These are phyloP conservation scores for Beauveria caledonica DNA, from an alignment of 2,329 filamentous ascomycete species.

Conservation along the genomic window DNA sequence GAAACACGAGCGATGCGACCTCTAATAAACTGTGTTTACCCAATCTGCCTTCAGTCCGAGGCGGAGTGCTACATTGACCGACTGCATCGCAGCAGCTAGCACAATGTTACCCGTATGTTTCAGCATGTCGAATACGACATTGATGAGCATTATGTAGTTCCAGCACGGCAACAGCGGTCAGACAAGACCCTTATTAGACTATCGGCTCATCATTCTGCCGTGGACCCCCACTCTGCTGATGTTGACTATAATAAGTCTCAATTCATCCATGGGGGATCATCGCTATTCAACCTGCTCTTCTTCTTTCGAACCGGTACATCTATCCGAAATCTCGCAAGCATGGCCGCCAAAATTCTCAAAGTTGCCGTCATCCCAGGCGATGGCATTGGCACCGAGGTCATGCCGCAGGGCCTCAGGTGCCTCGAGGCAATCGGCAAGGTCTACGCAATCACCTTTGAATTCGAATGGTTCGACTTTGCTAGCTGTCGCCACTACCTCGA, in stretches of 20 bases:
- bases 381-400: constrained; percentile 62
- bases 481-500: constrained; percentile 49
- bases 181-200: constrained; percentile 23
- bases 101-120: not conserved
- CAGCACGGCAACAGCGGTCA: too few relatives aligned
- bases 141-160: not conserved
- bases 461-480: constrained; percentile 57
- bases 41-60: too few relatives aligned
- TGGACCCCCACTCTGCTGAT: not conserved
- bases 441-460: constrained; percentile 46
- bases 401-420: constrained; percentile 53
- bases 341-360: constrained; percentile 26
- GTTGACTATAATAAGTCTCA: not conserved
- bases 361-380: constrained; percentile 63
- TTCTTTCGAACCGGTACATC: not conserved
- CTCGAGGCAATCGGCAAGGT: constrained; percentile 42
- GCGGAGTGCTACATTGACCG: too few relatives aligned
- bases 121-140: too few relatives aligned
- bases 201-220: constrained; percentile 29
- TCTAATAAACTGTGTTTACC: too few relatives aligned
- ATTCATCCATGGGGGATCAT: too few relatives aligned
- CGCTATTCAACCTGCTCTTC: not conserved
- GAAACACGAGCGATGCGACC: too few relatives aligned
- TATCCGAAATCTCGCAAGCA: constrained; percentile 16
- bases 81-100: not conserved